A percentile compares a stretch with the other conserved stretches of the same genome.
Conservation (phyloP, 805 yeast species). For the Lachancea kluyveri region DNA sequence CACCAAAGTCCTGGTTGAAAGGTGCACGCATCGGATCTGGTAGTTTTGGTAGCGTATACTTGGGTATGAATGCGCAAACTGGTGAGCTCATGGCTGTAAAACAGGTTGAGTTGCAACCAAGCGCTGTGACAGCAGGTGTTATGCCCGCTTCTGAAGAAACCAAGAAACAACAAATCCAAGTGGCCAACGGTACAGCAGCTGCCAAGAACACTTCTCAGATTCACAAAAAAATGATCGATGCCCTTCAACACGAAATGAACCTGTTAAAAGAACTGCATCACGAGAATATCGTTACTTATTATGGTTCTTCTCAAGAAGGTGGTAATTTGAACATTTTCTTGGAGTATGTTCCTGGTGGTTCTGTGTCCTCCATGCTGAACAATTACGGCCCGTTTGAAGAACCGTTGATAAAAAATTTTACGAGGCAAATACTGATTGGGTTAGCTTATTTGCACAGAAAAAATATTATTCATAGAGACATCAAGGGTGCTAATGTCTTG, state of each 20-base stretch:
- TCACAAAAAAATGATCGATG: constrained; percentile 61
- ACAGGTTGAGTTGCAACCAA: constrained; percentile 68
- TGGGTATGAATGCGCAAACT: constrained; percentile 86
- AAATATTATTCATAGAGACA: constrained; percentile 78
- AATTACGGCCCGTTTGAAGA: constrained; percentile 80
- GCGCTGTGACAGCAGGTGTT: constrained; percentile 31
- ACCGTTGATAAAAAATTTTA: constrained; percentile 62
- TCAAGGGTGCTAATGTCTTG: constrained; percentile 81
- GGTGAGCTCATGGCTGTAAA: constrained; percentile 98
- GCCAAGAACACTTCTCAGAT: constrained; percentile 24
- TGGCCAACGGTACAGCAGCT: constrained; percentile 15
- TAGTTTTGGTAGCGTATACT: constrained; percentile 86
- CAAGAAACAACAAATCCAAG: constrained; percentile 17
- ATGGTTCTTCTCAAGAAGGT: constrained; percentile 79
- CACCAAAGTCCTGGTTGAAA: constrained; percentile 82
- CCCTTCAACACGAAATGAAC: constrained; percentile 75
- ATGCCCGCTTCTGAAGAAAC: constrained; percentile 12
- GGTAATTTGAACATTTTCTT: constrained; percentile 70
- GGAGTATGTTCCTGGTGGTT: constrained; percentile 70
- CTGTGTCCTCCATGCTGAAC: constrained; percentile 61
- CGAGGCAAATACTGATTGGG: constrained; percentile 71
- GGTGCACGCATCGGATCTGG: constrained; percentile 95
- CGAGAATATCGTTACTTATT: constrained; percentile 85
- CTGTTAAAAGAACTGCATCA: constrained; percentile 76
- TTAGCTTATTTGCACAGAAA: constrained; percentile 66